Conservation (phyloP, 257 asterid species). For the Rauvolfia tetraphylla region DNA sequence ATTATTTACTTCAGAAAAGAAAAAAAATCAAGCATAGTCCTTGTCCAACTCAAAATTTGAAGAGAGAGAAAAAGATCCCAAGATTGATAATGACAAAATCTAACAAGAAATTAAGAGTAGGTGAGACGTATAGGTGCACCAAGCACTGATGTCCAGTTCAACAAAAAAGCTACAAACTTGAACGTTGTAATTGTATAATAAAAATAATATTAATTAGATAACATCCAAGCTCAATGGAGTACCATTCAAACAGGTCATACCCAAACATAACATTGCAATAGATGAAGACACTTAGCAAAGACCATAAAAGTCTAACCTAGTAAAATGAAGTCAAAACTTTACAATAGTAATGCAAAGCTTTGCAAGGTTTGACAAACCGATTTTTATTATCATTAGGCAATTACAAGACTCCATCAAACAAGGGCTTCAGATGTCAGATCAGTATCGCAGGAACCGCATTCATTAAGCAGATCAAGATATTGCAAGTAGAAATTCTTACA, state of each 20-base stretch:
- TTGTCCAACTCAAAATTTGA: constrained; percentile 4
- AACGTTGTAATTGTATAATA: not conserved
- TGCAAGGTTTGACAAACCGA: not conserved
- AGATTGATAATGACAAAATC: not conserved
- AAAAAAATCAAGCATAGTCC: not conserved
- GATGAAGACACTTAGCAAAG: not conserved
- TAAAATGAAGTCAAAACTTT: not conserved
- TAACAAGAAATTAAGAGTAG: not conserved
- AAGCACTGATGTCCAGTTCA: not conserved
- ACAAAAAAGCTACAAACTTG: not conserved
- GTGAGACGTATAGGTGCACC: not conserved
- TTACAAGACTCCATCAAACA: not conserved
- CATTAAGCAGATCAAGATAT: not conserved
- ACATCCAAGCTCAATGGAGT: not conserved
- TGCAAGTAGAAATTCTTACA: not conserved
- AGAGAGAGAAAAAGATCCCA: not conserved
- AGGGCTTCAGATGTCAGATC: not conserved
- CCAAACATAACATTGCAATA: not conserved
- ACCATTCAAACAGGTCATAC: not conserved
- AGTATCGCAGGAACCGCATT: not conserved
- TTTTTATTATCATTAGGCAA: not conserved
- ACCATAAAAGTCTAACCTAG: not conserved
- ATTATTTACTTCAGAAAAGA: constrained; percentile 13
- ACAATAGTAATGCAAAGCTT: not conserved
- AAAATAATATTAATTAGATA: not conserved